phyloP scores from a whole-genome alignment of 805 yeast genomes.

The Metschnikowia henanensis region DNA sequence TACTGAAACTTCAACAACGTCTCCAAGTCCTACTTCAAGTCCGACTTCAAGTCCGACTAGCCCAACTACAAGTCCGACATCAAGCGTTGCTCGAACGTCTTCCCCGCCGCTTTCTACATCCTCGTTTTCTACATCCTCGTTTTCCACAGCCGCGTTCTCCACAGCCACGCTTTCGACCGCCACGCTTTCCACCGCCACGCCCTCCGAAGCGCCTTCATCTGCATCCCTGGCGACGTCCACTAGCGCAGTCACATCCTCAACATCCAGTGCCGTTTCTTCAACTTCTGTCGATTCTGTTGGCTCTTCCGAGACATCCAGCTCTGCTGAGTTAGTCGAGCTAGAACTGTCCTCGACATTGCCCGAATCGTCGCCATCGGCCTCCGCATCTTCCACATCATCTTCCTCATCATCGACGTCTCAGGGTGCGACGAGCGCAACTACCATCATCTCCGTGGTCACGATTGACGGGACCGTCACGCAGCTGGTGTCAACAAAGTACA shows the following conservation, averaged over 20 bases:
- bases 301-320: too few species aligned
- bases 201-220: too few species aligned
- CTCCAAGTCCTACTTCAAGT: conserved; percentile 4
- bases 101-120: too few species aligned
- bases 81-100: too few species aligned
- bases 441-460: conserved; percentile 33
- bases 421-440: conserved; percentile 22
- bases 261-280: too few species aligned
- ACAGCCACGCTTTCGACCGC: too few species aligned
- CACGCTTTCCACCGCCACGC: too few species aligned
- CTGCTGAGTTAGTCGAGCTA: too few species aligned
- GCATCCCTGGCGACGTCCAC: not conserved
- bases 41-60: not conserved
- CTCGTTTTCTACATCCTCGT: not conserved
- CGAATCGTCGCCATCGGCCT: not conserved
- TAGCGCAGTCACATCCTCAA: too few species aligned
- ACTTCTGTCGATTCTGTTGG: too few species aligned
- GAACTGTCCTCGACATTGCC: too few species aligned
- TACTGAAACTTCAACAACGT: not conserved
- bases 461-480: conserved; percentile 32
- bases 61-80: not conserved
- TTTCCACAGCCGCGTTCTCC: too few species aligned
- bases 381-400: not conserved
- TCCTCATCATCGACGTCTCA: not conserved
- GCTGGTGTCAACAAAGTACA: conserved; percentile 21